Percentiles rank a stretch among this genome's conserved stretches.
Conservation (phyloP, 2,329 filamentous ascomycete species). For the Ambrosiella xylebori region DNA sequence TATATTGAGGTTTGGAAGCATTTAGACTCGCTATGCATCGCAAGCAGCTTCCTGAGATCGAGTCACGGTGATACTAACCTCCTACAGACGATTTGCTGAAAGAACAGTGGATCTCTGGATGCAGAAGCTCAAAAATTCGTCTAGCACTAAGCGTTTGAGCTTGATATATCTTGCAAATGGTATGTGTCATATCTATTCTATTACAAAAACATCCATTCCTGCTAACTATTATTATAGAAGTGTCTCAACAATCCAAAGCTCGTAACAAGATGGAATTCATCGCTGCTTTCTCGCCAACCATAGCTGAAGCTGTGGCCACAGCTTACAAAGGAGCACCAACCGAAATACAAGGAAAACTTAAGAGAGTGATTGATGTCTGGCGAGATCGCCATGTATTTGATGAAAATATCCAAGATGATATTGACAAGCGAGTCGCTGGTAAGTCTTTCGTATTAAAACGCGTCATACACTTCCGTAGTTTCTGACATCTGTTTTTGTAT, state of each 20-base stretch:
- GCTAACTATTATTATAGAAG: slow-evolving; percentile 40
- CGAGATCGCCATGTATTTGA: slow-evolving; percentile 75
- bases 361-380: slow-evolving; percentile 89
- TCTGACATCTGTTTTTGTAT: slow-evolving; percentile 12
- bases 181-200: slow-evolving; percentile 24
- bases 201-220: not conserved
- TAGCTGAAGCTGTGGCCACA: slow-evolving; percentile 75
- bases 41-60: not conserved
- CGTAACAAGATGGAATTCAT: slow-evolving; percentile 86
- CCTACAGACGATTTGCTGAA: slow-evolving; percentile 66
- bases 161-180: slow-evolving; percentile 91
- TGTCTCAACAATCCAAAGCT: slow-evolving; percentile 88
- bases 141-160: slow-evolving; percentile 70
- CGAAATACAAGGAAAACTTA: slow-evolving; percentile 75
- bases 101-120: slow-evolving; percentile 86
- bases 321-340: slow-evolving; percentile 79
- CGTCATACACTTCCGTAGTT: not conserved
- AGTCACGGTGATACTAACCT: slow-evolving; percentile 2
- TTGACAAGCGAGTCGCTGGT: slow-evolving; percentile 70
- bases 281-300: slow-evolving; percentile 74
- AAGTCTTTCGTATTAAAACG: slow-evolving; percentile 17
- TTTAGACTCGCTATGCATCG: not conserved
- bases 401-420: slow-evolving; percentile 55
- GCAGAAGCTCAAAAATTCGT: slow-evolving; percentile 72
- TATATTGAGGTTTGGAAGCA: not conserved